phyloP scores from a whole-genome alignment of 179 eudicot species.

The Beta macrorhiza region DNA sequence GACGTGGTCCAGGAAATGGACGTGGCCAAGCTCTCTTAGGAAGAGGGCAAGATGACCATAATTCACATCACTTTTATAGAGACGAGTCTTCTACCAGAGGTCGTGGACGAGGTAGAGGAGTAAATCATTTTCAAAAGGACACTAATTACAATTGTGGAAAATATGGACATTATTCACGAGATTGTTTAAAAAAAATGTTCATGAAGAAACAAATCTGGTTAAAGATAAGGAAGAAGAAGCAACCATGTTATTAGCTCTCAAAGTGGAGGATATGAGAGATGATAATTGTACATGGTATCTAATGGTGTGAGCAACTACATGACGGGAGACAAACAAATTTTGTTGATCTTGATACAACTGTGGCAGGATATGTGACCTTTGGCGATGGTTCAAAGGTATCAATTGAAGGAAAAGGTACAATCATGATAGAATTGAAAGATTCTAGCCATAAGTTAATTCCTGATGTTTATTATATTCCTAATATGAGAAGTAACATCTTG shows the following conservation, averaged over 20 bases:
- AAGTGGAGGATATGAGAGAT: neutral
- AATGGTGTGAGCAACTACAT: conserved; percentile 17
- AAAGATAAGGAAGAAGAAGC: neutral
- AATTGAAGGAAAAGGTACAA: conserved; percentile 3
- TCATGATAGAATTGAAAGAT: conserved; percentile 7
- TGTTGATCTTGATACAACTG: conserved; percentile 3
- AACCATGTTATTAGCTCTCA: neutral
- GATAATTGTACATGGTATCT: neutral
- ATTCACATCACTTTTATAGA: too few relatives aligned
- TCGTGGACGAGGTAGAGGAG: neutral
- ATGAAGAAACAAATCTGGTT: too few relatives aligned
- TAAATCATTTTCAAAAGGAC: too few relatives aligned
- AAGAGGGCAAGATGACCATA: too few relatives aligned
- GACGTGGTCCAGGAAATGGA: neutral
- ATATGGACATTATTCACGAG: too few relatives aligned
- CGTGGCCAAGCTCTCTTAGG: too few relatives aligned
- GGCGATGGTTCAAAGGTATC: neutral
- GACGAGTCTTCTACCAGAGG: too few relatives aligned
- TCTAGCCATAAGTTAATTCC: conserved; percentile 3
- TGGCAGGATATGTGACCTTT: neutral
- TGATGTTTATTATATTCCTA: neutral
- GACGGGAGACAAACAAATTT: conserved; percentile 1
- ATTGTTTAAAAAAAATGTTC: too few relatives aligned
- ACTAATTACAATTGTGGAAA: too few relatives aligned
- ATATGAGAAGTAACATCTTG: conserved; percentile 5